Evolutionary conservation across 23 red algal genomes (phyloP).

Genomic region (Porphyridium purpureum): DNA sequence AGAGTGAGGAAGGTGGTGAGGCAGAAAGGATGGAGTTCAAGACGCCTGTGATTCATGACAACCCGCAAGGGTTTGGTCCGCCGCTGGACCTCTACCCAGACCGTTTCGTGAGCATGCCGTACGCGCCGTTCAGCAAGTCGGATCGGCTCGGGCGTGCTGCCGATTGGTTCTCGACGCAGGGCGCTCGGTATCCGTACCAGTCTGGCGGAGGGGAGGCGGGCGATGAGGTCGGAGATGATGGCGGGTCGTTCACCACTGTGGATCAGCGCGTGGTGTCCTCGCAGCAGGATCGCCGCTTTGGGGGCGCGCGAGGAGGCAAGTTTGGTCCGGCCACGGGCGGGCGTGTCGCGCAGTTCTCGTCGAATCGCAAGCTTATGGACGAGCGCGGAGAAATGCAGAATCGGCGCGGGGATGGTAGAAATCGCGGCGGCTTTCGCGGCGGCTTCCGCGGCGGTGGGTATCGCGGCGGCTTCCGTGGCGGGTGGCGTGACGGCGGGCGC

Average conservation of each 20-base stretch:
- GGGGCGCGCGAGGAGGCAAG: no score
- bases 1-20: no score
- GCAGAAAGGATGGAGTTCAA: constrained; percentile 19
- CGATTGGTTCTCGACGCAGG: constrained; percentile 57
- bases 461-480: constrained; percentile 20
- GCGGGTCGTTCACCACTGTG: constrained; percentile 47
- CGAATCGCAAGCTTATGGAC: no score
- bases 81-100: constrained; percentile 78
- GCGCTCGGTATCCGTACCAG: constrained; percentile 6
- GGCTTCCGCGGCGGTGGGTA: constrained; percentile 22
- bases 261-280: constrained; percentile 44
- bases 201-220: constrained; percentile 12
- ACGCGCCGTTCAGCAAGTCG: constrained; percentile 91
- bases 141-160: constrained; percentile 81
- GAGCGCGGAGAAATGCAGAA: no score
- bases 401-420: constrained; percentile 13
- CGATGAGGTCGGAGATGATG: constrained; percentile 20
- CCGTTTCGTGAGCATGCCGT: constrained; percentile 89
- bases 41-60: constrained; percentile 51
- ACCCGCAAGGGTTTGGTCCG: constrained; percentile 90
- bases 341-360: no score
- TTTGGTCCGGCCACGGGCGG: no score
- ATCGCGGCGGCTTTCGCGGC: constrained; percentile 47
- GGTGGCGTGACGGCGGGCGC: constrained; percentile 13
- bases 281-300: no score